phyloP scores from a whole-genome alignment of 129 eudicot genomes.

The Heracleum sosnowskyi region DNA sequence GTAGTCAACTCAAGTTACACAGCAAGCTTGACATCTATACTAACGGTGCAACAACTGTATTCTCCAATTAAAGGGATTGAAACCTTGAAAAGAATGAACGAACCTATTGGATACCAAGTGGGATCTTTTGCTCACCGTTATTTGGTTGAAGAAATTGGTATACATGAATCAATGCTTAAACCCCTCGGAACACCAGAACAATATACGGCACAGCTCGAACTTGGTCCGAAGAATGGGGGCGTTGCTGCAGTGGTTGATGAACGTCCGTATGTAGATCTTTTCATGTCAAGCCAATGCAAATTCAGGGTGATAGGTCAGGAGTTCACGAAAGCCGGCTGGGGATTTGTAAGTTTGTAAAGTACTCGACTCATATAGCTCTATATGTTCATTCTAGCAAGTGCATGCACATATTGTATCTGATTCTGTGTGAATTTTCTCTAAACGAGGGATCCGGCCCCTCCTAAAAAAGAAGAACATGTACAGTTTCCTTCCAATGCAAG shows the following conservation, averaged over 20 bases:
- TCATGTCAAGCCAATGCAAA: conserved; percentile 78
- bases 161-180: conserved; percentile 49
- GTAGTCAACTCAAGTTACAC: conserved; percentile 84
- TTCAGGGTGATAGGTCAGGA: conserved; percentile 77
- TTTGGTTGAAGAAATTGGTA: conserved; percentile 57
- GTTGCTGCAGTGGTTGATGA: conserved; percentile 86
- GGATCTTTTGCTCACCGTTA: conserved; percentile 83
- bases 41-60: conserved; percentile 78
- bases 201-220: conserved; percentile 52
- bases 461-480: too few species aligned
- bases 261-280: conserved; percentile 73
- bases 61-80: conserved; percentile 78
- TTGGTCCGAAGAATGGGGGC: conserved; percentile 64
- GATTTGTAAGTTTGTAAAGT: conserved; percentile 56
- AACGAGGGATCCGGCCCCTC: too few species aligned
- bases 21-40: conserved; percentile 85
- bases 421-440: background rate
- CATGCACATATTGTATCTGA: background rate
- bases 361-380: background rate
- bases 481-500: background rate
- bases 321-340: conserved; percentile 93
- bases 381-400: background rate
- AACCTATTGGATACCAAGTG: conserved; percentile 74
- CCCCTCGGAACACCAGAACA: conserved; percentile 73
- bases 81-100: conserved; percentile 37